Percentiles rank a stretch among this genome's conserved stretches.
Conservation (phyloP, 1,139 yeast genomes). For the Debaryomycetaceae sp. region DNA sequence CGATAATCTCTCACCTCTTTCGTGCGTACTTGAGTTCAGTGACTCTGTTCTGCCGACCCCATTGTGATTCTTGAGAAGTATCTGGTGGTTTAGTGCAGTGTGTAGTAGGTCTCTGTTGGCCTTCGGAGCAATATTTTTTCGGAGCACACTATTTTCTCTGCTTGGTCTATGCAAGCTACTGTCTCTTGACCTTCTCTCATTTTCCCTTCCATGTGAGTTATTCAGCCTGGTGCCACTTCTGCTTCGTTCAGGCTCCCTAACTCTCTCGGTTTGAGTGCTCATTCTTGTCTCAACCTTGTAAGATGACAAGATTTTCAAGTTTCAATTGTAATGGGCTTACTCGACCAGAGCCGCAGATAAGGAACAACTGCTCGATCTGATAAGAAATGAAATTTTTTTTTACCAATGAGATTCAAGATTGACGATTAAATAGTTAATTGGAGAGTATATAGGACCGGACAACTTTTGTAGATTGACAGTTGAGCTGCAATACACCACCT, state of each 20-base stretch:
- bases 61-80: background rate
- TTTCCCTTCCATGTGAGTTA: background rate
- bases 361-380: background rate
- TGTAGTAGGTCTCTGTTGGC: slow-evolving; percentile 8
- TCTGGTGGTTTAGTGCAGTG: slow-evolving; percentile 9
- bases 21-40: background rate
- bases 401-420: background rate
- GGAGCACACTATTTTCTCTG: background rate
- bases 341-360: background rate
- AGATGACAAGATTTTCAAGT: background rate
- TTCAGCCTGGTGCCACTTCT: background rate
- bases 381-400: background rate
- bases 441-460: no score
- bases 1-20: background rate
- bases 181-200: background rate
- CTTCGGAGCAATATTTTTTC: background rate
- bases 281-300: background rate
- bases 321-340: background rate
- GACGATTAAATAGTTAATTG: no score
- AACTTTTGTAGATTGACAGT: no score
- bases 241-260: background rate
- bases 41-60: background rate
- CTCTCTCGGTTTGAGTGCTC: background rate
- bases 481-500: no score
- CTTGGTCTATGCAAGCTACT: background rate